Base-by-base conservation (phyloP, 73 alveolate species). In the Effrenium voratum region DNA sequence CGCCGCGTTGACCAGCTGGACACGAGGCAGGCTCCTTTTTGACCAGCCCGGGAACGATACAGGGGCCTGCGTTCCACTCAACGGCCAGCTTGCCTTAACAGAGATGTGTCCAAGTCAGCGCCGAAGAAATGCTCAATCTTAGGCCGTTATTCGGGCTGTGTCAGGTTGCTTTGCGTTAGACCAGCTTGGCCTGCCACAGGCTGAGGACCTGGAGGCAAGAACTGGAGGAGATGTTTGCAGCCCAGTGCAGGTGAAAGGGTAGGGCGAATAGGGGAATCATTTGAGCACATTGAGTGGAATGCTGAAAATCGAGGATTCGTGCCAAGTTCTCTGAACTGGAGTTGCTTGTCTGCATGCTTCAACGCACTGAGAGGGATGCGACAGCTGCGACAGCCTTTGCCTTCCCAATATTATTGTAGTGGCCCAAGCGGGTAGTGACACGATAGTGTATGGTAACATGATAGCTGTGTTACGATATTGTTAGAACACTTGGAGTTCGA, bases 1-100 rank as follows among this genome's bases (percentile, higher is more conserved):
- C 87, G 87, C 12, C 87, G 87, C 87, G 28, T 41, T 43, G 87
- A 76, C 60, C 87, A 76, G 59, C 16, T 76, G 41, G 87, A 76
- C 30, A 43, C 87, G 41, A 76, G 87, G 87, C n/a, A 8, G n/a
- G n/a, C n/a, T 50, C 30, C 36, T 46, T 22, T 12, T 34, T 40
- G 52, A 73, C n/a, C 43, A 12, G 26, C 43, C 16, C 41, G 1
- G 34, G 77, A 28, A 63, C 77, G n/a, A 63, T 28, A 63, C 41
- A 63, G 77, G 16, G 43, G 26, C 43, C 26, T 5, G 34, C 75
- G 16, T 32, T 19, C 2, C 2, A 63, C 77, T 1, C 43, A 63
- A 63, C 3, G n/a, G 77, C 40, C 77, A 16, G 26, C 3, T 2
- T 57, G n/a, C n/a, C n/a, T n/a, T n/a, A n/a, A n/a, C n/a, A n/a